Conservation (phyloP, 305 asterid genomes). For the Solanum aculeatissimum region DNA sequence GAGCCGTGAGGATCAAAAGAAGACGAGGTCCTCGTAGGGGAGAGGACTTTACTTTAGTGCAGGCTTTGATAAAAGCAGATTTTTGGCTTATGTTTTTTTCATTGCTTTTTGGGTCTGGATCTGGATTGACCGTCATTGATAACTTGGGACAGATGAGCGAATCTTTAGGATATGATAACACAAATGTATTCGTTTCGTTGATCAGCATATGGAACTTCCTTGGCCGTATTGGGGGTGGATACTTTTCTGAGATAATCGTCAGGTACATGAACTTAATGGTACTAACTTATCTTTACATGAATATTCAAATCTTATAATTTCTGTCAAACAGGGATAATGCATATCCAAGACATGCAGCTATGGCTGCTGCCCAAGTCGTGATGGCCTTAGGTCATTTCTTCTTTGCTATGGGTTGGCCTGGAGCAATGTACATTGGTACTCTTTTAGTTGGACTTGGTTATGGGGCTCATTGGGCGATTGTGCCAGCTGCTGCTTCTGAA, state of each 20-base stretch:
- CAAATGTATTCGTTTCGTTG: constrained; percentile 41
- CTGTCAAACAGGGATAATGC: constrained; percentile 29
- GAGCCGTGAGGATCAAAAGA: constrained; percentile 37
- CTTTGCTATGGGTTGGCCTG: constrained; percentile 44
- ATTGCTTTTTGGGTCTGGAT: constrained; percentile 34
- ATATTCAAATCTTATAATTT: background rate
- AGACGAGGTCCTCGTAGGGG: constrained; percentile 39
- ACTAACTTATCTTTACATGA: background rate
- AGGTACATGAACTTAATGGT: constrained; percentile 6
- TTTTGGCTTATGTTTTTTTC: constrained; percentile 45
- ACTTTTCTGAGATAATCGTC: constrained; percentile 36
- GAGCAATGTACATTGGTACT: constrained; percentile 33
- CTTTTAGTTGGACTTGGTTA: constrained; percentile 39
- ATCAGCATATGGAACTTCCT: constrained; percentile 46
- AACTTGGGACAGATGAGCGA: constrained; percentile 44
- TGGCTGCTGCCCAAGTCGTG: constrained; percentile 27
- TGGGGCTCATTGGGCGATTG: constrained; percentile 50
- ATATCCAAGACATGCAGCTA: constrained; percentile 31
- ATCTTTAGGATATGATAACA: constrained; percentile 31
- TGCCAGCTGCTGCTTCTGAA: constrained; percentile 47
- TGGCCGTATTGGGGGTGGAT: constrained; percentile 43
- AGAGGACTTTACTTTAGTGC: constrained; percentile 34
- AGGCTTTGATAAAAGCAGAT: constrained; percentile 38
- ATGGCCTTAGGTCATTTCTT: constrained; percentile 40
- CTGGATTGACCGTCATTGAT: constrained; percentile 40